A percentile compares a stretch with the other conserved stretches of the same genome.
Conservation (phyloP, 2,329 filamentous ascomycete genomes). For the Apiospora koreana region DNA sequence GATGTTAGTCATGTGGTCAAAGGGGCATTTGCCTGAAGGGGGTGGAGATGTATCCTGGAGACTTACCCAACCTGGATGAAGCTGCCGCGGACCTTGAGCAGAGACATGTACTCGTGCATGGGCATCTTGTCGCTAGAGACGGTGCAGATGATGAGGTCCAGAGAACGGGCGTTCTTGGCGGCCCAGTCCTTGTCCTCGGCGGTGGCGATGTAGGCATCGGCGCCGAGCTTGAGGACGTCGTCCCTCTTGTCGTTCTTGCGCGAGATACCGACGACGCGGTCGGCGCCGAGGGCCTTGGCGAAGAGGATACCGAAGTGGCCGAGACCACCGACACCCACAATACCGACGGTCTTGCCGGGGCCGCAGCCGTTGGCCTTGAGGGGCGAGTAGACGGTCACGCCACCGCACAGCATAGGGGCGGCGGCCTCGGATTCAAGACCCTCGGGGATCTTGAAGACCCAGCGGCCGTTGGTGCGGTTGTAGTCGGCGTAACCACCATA, state of each 20-base stretch:
- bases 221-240: conserved; percentile 18
- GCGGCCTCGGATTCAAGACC: conserved; percentile 32
- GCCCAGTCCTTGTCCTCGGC: conserved; percentile 18
- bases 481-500: conserved; percentile 49
- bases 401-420: conserved; percentile 31
- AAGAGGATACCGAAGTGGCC: conserved; percentile 18
- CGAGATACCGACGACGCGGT: conserved; percentile 18
- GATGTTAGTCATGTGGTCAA: not conserved
- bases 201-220: conserved; percentile 18
- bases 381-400: conserved; percentile 17
- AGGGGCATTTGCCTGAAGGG: no score
- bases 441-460: conserved; percentile 43
- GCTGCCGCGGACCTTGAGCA: conserved; percentile 16
- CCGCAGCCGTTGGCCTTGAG: conserved; percentile 17
- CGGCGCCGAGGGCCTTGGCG: conserved; percentile 17
- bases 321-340: conserved; percentile 17
- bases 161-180: conserved; percentile 13
- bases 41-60: no score
- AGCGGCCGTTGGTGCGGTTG: conserved; percentile 32
- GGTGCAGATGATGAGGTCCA: conserved; percentile 18
- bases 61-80: conserved; percentile 19
- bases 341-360: conserved; percentile 17
- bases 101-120: conserved; percentile 14
- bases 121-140: conserved; percentile 19
- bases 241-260: conserved; percentile 16